Evolutionary conservation across 2,329 filamentous ascomycete genomes (phyloP).

Genomic region (Colletotrichum graminicola): DNA sequence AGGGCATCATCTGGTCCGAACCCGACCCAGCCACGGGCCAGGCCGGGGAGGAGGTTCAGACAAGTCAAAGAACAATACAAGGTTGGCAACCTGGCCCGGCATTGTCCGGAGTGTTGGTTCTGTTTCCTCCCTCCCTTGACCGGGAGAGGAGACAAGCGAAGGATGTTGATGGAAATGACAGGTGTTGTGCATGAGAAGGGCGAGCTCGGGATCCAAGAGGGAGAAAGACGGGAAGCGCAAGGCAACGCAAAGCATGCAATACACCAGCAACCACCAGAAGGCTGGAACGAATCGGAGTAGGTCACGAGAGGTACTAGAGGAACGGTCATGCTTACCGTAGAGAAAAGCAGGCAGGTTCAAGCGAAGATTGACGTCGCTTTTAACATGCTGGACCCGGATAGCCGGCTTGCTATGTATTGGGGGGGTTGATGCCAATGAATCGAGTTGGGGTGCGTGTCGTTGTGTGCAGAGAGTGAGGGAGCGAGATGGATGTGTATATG

Average conservation of each 20-base stretch:
- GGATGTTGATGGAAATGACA: constrained; percentile 18
- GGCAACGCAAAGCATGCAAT: neutral
- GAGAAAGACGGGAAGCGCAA: neutral
- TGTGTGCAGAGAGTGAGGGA: neutral
- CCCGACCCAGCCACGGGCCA: constrained; percentile 2
- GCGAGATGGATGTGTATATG: neutral
- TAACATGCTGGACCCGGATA: neutral
- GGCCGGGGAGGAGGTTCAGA: constrained; percentile 9
- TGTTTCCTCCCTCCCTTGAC: constrained; percentile 19
- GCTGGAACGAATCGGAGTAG: constrained; percentile 21
- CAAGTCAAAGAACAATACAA: constrained; percentile 17
- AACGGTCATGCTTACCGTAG: constrained; percentile 28
- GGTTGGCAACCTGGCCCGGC: constrained; percentile 10
- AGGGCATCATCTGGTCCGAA: constrained; percentile 22
- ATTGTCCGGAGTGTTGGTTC: constrained; percentile 4
- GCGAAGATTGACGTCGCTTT: constrained; percentile 11
- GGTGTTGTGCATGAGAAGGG: constrained; percentile 11
- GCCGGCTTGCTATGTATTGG: neutral
- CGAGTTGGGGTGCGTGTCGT: neutral
- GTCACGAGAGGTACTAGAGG: constrained; percentile 20
- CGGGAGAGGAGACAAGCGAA: neutral
- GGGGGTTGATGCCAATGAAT: constrained; percentile 11
- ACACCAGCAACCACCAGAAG: neutral
- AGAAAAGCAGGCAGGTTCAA: constrained; percentile 16
- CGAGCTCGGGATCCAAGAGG: neutral